Evolutionary conservation across 2,329 filamentous ascomycete species (phyloP), one percentile per base, ranked within the genome.

Genomic region (Aspergillus floridensis): DNA sequence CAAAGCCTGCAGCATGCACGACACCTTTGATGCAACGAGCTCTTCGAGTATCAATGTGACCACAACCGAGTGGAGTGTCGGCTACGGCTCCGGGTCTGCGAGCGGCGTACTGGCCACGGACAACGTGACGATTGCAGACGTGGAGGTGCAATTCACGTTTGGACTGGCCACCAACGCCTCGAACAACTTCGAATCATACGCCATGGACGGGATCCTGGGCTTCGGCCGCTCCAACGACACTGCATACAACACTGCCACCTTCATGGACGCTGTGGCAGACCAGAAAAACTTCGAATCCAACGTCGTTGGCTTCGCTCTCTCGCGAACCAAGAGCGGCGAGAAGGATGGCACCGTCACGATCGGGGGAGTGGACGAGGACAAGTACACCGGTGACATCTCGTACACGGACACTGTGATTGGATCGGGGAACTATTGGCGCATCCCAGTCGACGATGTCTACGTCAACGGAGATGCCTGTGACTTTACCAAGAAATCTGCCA

Each of bases 201-300:
- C 91, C 1, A 92, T 96, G 74, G 92, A 96, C 72, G 92, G 92
- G 24, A 96, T 96, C 52, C 78, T 96, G 2, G 92, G 92, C 4
- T 77, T 96, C 24, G 89, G 90, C 16, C 86, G 88, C 66, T 83
- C 82, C 61, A 78, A 81, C 11, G 83, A 83, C 2, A 79, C 78
- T 38, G 82, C 72, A 3, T 71, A 79, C 59, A 70, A 70, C 3
- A 69, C 83, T 5, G 84, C 89, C 21, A 90, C 87, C 49, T 87
- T 95, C 66, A 80, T 95, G 71, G 80, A 88, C 44, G 77, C 82
- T 2, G 75, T 96, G 49, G 78, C 80, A 16, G 68, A 82, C 1
- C 79, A 83, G n/a, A 81, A 83, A 22, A 68, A 84, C 21, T 77
- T 95, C 48, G 68, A 77, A n/a, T 72, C 84, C 5, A 92, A 90